Conservation (phyloP, 1,139 yeast species). For the Taphrina pruni region DNA sequence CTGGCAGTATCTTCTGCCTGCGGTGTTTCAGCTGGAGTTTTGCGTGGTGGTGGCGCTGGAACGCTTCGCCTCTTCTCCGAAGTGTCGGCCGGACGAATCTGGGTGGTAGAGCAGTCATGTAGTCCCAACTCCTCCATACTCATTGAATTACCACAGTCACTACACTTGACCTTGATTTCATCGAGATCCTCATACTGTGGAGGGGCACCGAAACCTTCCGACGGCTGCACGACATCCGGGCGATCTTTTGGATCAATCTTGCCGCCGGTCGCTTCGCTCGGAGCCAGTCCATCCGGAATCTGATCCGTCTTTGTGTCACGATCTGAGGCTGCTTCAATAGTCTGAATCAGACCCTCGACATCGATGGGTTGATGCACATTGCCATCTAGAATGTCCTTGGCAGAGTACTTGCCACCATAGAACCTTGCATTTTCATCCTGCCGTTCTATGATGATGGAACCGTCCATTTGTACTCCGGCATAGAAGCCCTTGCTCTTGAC, state of each 20-base stretch:
- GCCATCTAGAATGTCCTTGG: conserved; percentile 30
- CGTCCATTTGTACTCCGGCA: conserved; percentile 40
- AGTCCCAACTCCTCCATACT: conserved; percentile 22
- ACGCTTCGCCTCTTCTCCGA: conserved; percentile 17
- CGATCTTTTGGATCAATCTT: background rate
- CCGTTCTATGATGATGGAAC: conserved; percentile 34
- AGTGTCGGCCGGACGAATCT: background rate
- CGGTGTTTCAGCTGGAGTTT: background rate
- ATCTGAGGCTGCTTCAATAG: conserved; percentile 31
- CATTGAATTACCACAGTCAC: conserved; percentile 29
- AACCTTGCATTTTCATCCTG: conserved; percentile 37
- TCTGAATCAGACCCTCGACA: conserved; percentile 32
- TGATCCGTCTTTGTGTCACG: conserved; percentile 23
- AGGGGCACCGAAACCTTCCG: conserved; percentile 29
- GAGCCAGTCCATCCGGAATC: conserved; percentile 34
- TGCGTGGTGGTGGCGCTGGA: conserved; percentile 15
- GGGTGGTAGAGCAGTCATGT: conserved; percentile 30
- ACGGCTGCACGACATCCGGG: conserved; percentile 10
- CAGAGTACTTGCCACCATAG: conserved; percentile 26
- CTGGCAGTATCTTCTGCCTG: background rate
- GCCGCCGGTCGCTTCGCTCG: conserved; percentile 32
- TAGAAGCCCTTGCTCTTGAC: conserved; percentile 39
- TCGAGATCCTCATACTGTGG: conserved; percentile 38
- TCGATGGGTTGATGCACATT: conserved; percentile 22
- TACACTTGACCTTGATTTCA: conserved; percentile 37